These are phyloP conservation scores for Plasmodium berghei DNA, from an alignment of 169 alveolate genomes.

Conservation along the genomic window DNA sequence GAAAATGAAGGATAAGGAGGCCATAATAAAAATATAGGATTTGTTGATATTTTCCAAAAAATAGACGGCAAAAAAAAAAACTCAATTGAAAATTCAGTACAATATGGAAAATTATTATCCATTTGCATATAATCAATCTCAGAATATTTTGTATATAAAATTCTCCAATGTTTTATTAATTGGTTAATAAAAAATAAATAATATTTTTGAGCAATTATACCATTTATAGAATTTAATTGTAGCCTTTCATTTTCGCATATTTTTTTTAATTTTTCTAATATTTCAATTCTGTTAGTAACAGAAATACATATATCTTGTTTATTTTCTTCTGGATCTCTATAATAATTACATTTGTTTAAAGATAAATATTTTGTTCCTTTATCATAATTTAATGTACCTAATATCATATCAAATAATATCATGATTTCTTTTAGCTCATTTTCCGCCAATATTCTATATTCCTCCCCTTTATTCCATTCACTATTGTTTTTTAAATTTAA, in stretches of 20 bases:
- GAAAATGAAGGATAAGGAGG: conserved; percentile 76
- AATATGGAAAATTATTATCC: conserved; percentile 69
- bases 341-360: conserved; percentile 41
- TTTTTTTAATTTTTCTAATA: conserved; percentile 34
- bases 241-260: conserved; percentile 29
- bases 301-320: conserved; percentile 56
- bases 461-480: conserved; percentile 69
- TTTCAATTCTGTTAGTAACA: conserved; percentile 39
- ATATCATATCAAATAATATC: conserved; percentile 62
- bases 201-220: conserved; percentile 69
- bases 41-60: conserved; percentile 68
- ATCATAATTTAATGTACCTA: conserved; percentile 67
- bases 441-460: conserved; percentile 51
- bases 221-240: conserved; percentile 56
- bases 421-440: conserved; percentile 66
- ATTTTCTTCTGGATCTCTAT: conserved; percentile 56
- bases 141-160: conserved; percentile 40
- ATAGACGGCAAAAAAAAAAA: conserved; percentile 53
- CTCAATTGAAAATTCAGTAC: conserved; percentile 40
- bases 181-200: conserved; percentile 50
- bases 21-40: conserved; percentile 73
- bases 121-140: conserved; percentile 60
- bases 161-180: conserved; percentile 65
- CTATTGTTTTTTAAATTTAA: conserved; percentile 26
- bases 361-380: conserved; percentile 63